Evolutionary conservation across 768 basidiomycete species (phyloP).

Genomic region (Punctularia strigosozonata): DNA sequence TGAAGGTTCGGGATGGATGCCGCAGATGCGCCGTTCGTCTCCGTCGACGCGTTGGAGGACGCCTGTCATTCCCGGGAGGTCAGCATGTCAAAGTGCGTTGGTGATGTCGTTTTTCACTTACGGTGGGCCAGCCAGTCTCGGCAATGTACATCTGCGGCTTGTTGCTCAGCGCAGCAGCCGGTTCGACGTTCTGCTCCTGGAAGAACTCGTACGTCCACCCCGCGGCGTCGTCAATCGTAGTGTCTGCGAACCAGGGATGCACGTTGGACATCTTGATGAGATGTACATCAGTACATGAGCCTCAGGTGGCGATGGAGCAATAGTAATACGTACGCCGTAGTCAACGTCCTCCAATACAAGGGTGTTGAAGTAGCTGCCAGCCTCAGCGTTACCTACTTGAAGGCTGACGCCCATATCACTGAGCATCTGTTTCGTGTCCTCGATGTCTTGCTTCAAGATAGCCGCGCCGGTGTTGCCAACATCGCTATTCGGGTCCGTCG

Average conservation of each 20-base stretch:
- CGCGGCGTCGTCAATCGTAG: constrained; percentile 53
- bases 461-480: constrained; percentile 51
- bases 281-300: constrained; percentile 1
- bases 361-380: constrained; percentile 76
- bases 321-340: constrained; percentile 44
- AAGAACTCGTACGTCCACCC: constrained; percentile 81
- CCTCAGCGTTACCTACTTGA: constrained; percentile 72
- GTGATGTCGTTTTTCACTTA: constrained; percentile 17
- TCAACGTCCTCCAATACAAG: constrained; percentile 50
- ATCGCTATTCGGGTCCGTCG: constrained; percentile 40
- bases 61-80: constrained; percentile 22
- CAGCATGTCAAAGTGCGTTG: neutral
- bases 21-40: constrained; percentile 53
- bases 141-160: constrained; percentile 82
- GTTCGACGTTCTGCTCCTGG: constrained; percentile 43
- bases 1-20: constrained; percentile 59
- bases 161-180: constrained; percentile 51
- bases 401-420: constrained; percentile 43
- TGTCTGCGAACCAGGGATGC: constrained; percentile 90
- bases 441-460: constrained; percentile 54
- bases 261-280: constrained; percentile 68
- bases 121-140: constrained; percentile 85
- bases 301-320: neutral
- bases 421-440: constrained; percentile 51
- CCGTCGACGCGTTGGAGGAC: constrained; percentile 46